Evolutionary conservation across 1,139 yeast genomes (phyloP), one percentile per base, ranked within the genome.

Genomic region (Arxiozyma telluris): DNA sequence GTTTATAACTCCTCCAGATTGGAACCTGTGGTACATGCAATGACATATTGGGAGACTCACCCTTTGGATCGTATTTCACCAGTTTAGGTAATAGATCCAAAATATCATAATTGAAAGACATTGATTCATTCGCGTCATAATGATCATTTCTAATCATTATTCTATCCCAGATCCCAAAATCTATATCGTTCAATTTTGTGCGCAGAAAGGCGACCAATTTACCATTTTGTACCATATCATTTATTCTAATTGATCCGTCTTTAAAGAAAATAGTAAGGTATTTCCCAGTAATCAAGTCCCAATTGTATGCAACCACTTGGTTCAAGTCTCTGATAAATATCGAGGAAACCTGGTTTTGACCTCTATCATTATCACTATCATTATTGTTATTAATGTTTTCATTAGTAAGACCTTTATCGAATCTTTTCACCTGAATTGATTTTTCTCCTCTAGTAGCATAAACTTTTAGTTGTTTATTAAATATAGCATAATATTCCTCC

Each of bases 221-320:
- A n/a, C 68, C 69, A 17, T 58, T 59, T 23, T 57, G 56, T 22
- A 61, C 55, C 18, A 55, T 55, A 53, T 66, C 67, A 50, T 60
- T 59, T 6, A 65, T 54, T 45, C 65, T 60, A 9, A 61, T 56
- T 2, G 59, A 56, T 1, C 69, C 69, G 56, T 64, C 66, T 21
- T 49, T 53, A 53, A 58, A 61, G n/a, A 60, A 54, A 6, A 65
- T 44, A 3, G 64, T 58, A 34, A 66, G 30, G 47, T 54, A 58
- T 48, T 56, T 59, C 5, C 69, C 68, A 18, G 54, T 55, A 15
- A 55, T 25, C 2, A 44, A 46, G 46, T 66, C 69, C 70, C 69
- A 66, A 39, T 57, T 56, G 45, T 45, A 60, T 11, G 55, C 55
- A 1, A 55, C 54, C 20, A 64, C 51, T 30, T 54, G 58, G 5